Conservation (phyloP, 176 grass and related monocot species). For the Oryza officinalis region DNA sequence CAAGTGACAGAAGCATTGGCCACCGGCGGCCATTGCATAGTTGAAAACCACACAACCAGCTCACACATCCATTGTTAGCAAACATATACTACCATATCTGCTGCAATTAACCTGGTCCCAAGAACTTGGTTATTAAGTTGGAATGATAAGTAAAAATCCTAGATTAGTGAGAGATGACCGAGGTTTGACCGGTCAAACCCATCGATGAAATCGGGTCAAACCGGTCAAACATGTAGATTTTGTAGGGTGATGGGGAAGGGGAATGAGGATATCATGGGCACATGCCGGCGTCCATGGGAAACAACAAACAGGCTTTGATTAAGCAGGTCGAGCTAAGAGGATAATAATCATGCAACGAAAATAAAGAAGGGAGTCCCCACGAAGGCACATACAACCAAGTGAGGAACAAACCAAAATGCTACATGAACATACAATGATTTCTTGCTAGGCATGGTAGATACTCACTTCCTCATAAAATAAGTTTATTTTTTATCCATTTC, state of each 20-base stretch:
- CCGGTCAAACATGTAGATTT: slow-evolving; percentile 14
- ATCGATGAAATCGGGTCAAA: background rate
- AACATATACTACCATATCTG: background rate
- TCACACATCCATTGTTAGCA: background rate
- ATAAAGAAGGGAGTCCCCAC: background rate
- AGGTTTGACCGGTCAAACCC: slow-evolving; percentile 40
- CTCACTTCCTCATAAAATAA: too few species aligned
- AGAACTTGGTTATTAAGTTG: background rate
- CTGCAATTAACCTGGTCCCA: slow-evolving; percentile 17
- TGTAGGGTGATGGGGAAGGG: background rate
- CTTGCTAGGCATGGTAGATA: background rate
- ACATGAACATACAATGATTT: background rate
- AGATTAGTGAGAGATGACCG: background rate
- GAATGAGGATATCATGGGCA: slow-evolving; percentile 29
- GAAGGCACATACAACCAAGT: slow-evolving; percentile 1
- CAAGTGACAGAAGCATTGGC: background rate
- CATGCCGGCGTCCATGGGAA: slow-evolving; percentile 30
- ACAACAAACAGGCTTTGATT: slow-evolving; percentile 1
- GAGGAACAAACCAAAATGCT: background rate
- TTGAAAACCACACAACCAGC: background rate
- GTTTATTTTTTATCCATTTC: too few species aligned
- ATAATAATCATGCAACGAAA: slow-evolving; percentile 29
- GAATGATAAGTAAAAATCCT: background rate
- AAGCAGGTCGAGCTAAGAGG: slow-evolving; percentile 33
- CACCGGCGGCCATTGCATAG: slow-evolving; percentile 23